Conservation (phyloP, 768 basidiomycete species). For the Fistulinella prunicolor region DNA sequence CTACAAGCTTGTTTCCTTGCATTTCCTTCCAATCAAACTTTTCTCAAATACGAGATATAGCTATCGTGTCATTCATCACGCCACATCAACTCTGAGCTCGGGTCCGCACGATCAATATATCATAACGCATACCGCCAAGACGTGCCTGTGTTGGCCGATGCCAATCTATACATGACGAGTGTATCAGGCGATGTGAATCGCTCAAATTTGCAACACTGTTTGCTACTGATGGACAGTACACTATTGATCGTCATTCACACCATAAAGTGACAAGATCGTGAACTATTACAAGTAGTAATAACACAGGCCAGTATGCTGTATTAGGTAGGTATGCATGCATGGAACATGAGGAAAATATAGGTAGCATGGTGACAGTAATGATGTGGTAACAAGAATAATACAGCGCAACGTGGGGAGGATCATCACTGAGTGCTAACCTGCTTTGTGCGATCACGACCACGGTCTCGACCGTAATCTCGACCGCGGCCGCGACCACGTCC, state of each 20-base stretch:
- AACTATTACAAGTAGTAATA: conserved; percentile 11
- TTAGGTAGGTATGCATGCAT: conserved; percentile 23
- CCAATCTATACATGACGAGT: neutral
- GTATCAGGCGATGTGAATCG: conserved; percentile 1
- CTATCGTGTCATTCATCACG: too few relatives aligned
- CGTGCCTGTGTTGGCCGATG: too few relatives aligned
- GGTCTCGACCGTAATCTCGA: conserved; percentile 36
- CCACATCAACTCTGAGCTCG: too few relatives aligned
- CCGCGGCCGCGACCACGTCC: conserved; percentile 43
- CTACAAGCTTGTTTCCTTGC: too few relatives aligned
- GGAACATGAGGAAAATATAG: conserved; percentile 13
- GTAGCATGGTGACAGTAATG: conserved; percentile 18
- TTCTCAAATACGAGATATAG: too few relatives aligned
- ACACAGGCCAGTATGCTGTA: conserved; percentile 14
- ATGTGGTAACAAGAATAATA: conserved; percentile 11
- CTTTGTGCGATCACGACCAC: conserved; percentile 35
- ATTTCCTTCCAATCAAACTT: neutral
- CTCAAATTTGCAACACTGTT: neutral
- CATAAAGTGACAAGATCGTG: conserved; percentile 10
- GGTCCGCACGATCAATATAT: too few relatives aligned
- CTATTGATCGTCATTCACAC: conserved; percentile 17
- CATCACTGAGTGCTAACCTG: conserved; percentile 12
- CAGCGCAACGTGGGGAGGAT: conserved; percentile 18
- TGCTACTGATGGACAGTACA: conserved; percentile 2
- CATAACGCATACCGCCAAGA: too few relatives aligned